A percentile compares a stretch with the other conserved stretches of the same genome.
phyloP scores from a whole-genome alignment of 345 rosid genomes.

The Bretschneidera sinensis region DNA sequence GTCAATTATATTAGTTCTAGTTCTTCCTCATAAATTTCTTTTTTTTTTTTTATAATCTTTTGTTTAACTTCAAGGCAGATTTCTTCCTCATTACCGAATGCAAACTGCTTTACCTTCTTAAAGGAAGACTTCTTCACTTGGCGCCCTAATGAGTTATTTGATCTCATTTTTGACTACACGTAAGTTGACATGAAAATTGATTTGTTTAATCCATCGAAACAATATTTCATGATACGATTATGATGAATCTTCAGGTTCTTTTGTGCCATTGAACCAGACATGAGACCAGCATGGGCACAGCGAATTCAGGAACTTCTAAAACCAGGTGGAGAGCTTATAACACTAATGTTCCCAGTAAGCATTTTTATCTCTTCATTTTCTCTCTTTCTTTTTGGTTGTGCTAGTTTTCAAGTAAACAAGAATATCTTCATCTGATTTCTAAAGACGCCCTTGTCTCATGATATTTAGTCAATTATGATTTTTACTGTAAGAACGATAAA shows the following conservation, averaged over 20 bases:
- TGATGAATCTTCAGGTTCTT: conserved; percentile 54
- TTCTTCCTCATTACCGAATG: conserved; percentile 50
- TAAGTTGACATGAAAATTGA: conserved; percentile 28
- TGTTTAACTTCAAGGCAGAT: conserved; percentile 35
- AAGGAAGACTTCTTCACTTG: conserved; percentile 75
- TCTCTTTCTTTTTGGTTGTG: conserved; percentile 1
- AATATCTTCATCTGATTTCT: no score
- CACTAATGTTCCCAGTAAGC: conserved; percentile 73
- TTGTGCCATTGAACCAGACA: conserved; percentile 41
- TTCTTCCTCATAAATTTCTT: neutral
- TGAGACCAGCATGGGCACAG: conserved; percentile 70
- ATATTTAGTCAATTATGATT: neutral
- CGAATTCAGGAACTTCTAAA: conserved; percentile 46
- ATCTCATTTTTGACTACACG: conserved; percentile 83
- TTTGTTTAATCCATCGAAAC: neutral
- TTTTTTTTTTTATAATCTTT: conserved; percentile 11
- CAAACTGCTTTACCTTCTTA: conserved; percentile 44
- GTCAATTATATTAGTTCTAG: neutral
- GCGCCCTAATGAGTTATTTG: conserved; percentile 56
- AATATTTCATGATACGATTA: conserved; percentile 4
- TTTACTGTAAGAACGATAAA: neutral
- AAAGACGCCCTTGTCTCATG: neutral
- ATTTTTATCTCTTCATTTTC: neutral
- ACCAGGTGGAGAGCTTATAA: conserved; percentile 76
- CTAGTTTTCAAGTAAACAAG: no score